A percentile compares a stretch with the other conserved stretches of the same genome.
Evolutionary conservation across 2,329 filamentous ascomycete genomes (phyloP).

Genomic region (Nothophoma quercina): DNA sequence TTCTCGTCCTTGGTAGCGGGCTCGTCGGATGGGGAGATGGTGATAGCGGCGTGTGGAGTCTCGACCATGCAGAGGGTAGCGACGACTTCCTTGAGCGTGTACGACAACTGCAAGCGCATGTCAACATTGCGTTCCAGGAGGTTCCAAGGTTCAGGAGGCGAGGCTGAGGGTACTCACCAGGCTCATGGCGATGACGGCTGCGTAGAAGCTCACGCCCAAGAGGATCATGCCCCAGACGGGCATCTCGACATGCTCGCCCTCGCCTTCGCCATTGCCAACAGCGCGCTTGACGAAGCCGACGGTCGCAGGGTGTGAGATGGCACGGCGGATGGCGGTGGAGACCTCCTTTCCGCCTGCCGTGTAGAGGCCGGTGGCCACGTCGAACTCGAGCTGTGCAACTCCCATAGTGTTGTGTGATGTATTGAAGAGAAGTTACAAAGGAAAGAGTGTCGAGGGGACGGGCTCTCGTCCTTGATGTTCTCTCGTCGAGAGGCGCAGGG

Average conservation of each 20-base stretch:
- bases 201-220: constrained; percentile 46
- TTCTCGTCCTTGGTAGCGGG: constrained; percentile 52
- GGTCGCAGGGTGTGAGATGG: constrained; percentile 36
- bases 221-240: constrained; percentile 40
- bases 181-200: constrained; percentile 52
- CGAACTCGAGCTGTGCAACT: constrained; percentile 8
- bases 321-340: constrained; percentile 42
- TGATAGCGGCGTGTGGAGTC: constrained; percentile 61
- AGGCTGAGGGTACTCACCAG: constrained; percentile 43
- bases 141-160: constrained; percentile 11
- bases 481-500: constrained; percentile 23
- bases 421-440: constrained; percentile 12
- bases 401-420: constrained; percentile 12
- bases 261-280: constrained; percentile 16
- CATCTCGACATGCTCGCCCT: constrained; percentile 31
- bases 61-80: constrained; percentile 71
- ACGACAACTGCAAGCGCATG: constrained; percentile 47
- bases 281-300: constrained; percentile 40
- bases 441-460: constrained; percentile 2
- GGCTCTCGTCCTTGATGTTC: constrained; percentile 17
- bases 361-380: constrained; percentile 13
- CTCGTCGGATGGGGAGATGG: constrained; percentile 58
- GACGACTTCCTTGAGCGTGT: constrained; percentile 67
- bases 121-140: constrained; percentile 14
- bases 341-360: constrained; percentile 27